Percentiles rank a stretch among this genome's conserved stretches.
phyloP scores from a whole-genome alignment of 2,329 filamentous ascomycete genomes.

The Eutypa lata region DNA sequence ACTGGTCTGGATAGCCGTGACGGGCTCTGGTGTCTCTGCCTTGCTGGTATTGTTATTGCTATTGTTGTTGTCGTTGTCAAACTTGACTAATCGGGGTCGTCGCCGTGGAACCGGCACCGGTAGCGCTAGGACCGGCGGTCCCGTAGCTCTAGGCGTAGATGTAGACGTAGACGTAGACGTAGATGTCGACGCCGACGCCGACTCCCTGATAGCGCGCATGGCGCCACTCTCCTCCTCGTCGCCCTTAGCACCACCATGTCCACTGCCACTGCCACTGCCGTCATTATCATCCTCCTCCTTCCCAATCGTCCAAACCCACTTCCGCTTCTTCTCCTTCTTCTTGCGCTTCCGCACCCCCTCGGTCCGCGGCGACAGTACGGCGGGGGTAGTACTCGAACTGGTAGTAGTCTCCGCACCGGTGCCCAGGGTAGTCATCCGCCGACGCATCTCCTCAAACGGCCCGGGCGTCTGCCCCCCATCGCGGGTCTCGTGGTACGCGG shows the following conservation, averaged over 20 bases:
- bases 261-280: conserved; percentile 20
- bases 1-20: conserved; percentile 26
- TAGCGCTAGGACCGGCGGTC: no score
- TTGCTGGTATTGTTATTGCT: conserved; percentile 1
- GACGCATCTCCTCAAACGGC: conserved; percentile 61
- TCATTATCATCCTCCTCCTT: conserved; percentile 37
- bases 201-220: conserved; percentile 36
- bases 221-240: conserved; percentile 33
- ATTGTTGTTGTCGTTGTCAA: no score
- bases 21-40: conserved; percentile 12
- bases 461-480: conserved; percentile 62
- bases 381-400: conserved; percentile 23
- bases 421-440: conserved; percentile 50
- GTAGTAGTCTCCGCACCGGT: no score
- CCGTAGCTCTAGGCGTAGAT: conserved; percentile 6
- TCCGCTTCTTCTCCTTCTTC: conserved; percentile 59
- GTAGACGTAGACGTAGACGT: conserved; percentile 3
- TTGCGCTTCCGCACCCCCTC: conserved; percentile 25
- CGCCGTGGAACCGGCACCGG: background rate
- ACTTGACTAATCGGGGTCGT: no score
- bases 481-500: conserved; percentile 50
- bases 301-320: conserved; percentile 66
- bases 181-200: conserved; percentile 14
- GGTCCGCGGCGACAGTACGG: conserved; percentile 34
- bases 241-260: background rate